phyloP scores from a whole-genome alignment of 1,284 basidiomycete species.

The Naganishia sp. region DNA sequence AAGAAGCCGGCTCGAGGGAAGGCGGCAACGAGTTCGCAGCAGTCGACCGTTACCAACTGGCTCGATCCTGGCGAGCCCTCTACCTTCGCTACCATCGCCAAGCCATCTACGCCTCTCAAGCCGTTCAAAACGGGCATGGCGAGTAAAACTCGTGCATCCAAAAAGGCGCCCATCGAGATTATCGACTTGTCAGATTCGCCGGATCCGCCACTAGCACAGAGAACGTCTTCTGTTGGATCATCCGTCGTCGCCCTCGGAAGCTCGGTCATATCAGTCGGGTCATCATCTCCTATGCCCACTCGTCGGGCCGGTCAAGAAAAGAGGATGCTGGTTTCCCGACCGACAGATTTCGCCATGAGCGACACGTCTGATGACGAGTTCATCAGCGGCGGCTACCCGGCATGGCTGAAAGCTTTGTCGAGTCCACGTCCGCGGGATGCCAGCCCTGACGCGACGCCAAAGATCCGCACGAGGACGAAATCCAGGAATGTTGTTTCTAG shows the following conservation, averaged over 20 bases:
- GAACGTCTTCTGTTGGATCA: not conserved
- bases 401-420: not conserved
- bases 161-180: conserved; percentile 21
- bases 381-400: not conserved
- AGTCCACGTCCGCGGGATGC: not conserved
- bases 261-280: conserved; percentile 9
- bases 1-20: not conserved
- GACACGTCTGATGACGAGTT: conserved; percentile 9
- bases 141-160: not conserved
- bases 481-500: not conserved
- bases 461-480: not conserved
- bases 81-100: not conserved
- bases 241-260: conserved; percentile 9
- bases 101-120: not conserved
- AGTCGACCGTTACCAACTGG: conserved; percentile 21
- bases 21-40: conserved; percentile 12
- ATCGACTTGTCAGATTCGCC: conserved; percentile 29
- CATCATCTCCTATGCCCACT: conserved; percentile 1
- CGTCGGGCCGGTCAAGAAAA: not conserved
- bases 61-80: conserved; percentile 17
- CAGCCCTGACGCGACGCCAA: conserved; percentile 1
- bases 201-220: not conserved
- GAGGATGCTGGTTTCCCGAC: not conserved
- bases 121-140: conserved; percentile 3
- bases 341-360: not conserved